Evolutionary conservation across 2,329 filamentous ascomycete genomes (phyloP), one percentile per base, ranked within the genome.

Genomic region (Cercospora citrullina): DNA sequence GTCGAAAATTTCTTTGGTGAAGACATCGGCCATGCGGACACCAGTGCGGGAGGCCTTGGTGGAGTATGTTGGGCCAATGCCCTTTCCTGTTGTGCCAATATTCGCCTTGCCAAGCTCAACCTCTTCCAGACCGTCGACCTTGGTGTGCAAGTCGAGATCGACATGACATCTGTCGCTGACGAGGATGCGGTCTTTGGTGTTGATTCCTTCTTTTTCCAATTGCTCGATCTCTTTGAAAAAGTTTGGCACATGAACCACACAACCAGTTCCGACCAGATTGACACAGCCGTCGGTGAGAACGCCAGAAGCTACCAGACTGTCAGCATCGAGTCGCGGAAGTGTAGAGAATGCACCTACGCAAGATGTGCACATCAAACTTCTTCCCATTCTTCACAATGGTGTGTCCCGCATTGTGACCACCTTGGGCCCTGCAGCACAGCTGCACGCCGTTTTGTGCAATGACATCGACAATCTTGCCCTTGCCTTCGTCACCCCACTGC

Each of bases 221-320:
- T 82, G 84, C 67, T 84, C 81, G 57, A 91, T 81, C 78, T 91
- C 89, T 72, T 86, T 84, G 83, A 90, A 90, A 82, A 91, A 90
- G 64, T 83, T 83, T 21, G 87, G 87, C 65, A 58, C 53, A 79
- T 92, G 87, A 72, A 92, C 88, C 68, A 91, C 90, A 60, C 89
- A 90, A 68, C 90, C 81, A 73, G 76, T 78, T 42, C 83, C 91
- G 77, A 94, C 90, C 66, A 94, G 82, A 81, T 93, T 94, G 74
- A 87, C 84, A 78, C 87, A 91, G 53, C 82, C 82, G 6, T 90
- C 89, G 77, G 90, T 91, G 72, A 94, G 84, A 69, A 94, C 85
- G 68, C 91, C 91, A 65, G 87, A 91, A 26, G 89, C 87, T 75
- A 72, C n/a, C 64, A 63, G 1, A 36, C 62, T 23, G 66, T 70